These are phyloP conservation scores for Misopates orontium DNA, from an alignment of 257 asterid species.

Conservation along the genomic window DNA sequence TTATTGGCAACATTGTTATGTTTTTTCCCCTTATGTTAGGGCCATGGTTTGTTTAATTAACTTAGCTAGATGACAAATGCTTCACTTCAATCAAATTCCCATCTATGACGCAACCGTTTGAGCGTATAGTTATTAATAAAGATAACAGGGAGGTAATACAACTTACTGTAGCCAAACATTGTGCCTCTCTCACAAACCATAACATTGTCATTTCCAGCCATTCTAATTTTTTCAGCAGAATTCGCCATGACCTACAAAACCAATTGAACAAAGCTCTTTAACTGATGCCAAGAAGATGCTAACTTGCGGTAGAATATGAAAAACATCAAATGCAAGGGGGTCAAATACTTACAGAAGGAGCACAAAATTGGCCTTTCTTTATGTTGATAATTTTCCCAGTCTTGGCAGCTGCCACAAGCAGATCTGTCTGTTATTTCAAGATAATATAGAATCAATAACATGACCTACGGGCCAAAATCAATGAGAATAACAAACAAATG, in stretches of 20 bases:
- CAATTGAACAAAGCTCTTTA: slow-evolving; percentile 17
- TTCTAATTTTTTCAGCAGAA: slow-evolving; percentile 89
- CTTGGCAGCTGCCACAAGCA: slow-evolving; percentile 91
- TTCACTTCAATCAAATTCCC: not conserved
- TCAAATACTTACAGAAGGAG: slow-evolving; percentile 59
- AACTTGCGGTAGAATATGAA: not conserved
- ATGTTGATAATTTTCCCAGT: slow-evolving; percentile 85
- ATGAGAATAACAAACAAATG: slow-evolving; percentile 3
- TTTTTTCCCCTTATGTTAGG: not conserved
- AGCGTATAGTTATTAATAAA: not conserved
- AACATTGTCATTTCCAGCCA: slow-evolving; percentile 94
- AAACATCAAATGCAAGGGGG: not conserved
- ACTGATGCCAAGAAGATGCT: not conserved
- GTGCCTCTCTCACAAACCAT: slow-evolving; percentile 99
- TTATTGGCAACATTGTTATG: not conserved
- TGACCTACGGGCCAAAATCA: not conserved
- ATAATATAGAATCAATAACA: slow-evolving; percentile 21
- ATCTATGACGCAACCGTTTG: not conserved
- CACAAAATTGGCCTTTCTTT: slow-evolving; percentile 96
- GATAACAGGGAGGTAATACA: slow-evolving; percentile 8
- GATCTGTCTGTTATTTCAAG: slow-evolving; percentile 71
- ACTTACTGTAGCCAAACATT: slow-evolving; percentile 95
- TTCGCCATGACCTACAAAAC: slow-evolving; percentile 77
- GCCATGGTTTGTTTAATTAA: not conserved
- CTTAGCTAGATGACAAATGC: not conserved